Base-by-base conservation (phyloP, 768 basidiomycete genomes). In the Russula foetens region DNA sequence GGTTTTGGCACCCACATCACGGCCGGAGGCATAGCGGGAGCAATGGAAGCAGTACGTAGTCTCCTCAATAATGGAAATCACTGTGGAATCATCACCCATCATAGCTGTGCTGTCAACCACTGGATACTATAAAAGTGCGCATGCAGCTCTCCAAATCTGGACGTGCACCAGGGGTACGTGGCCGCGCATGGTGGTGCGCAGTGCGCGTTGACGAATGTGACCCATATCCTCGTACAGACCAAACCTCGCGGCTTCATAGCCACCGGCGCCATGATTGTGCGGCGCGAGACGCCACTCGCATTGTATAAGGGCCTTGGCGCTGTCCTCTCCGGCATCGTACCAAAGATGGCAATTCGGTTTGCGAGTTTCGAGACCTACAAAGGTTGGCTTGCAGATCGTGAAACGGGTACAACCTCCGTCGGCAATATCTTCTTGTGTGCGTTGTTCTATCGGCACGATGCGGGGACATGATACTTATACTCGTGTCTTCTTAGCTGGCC, bases 121-220 rank as follows among this genome's bases (percentile, higher is more conserved):
- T 98, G 46, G 97, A 99, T 72, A 98, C 97, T 26, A 98, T 98
- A 79, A 98, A 98, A 77, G 96, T 98, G 67, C 92, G 97, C n/a
- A 99, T 99, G 97, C 97, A 99, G 76, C 85, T 99, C 58, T 91
- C 90, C 60, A 84, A 77, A 73, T 87, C 93, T 11, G 84, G 93
- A 35, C 76, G 78, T 58, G 72, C 79, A 44, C 84, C 90, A 54
- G 97, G 97, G 49, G 97, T 98, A 73, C 71, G 90, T 86, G 3
- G 33, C 26, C 19, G 6, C 28, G n/a, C 23, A 47, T 51, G 28
- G 53, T 12, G 12, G 9, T 19, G 59, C 28, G 39, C 24, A 19
- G 35, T 49, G 44, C 47, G n/a, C 46, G 12, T 29, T 26, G 9
- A 26, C 38, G n/a, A 59, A 15, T 39, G 41, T 43, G 45, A 58